Base-by-base conservation (phyloP, 129 eudicot species). In the Flaveria sonorensis region DNA sequence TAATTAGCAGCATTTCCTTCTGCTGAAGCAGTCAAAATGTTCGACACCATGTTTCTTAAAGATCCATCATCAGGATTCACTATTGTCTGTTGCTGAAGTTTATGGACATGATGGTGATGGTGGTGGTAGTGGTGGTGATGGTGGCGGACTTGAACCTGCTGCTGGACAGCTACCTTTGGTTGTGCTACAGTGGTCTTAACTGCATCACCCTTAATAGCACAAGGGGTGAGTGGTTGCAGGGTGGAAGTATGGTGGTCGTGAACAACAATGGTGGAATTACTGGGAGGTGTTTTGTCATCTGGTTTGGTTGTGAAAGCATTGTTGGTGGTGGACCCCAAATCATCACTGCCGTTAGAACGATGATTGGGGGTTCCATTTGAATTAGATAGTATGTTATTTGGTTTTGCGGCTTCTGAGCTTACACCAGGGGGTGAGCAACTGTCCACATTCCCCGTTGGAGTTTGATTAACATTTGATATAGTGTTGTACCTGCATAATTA, bases 301-400 rank as follows among this genome's bases (percentile, higher is more conserved):
- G 87, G 83, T 75, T 87, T 84, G 68, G 86, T 85, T 20, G 77
- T 40, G 68, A 84, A 82, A 43, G 82, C 85, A 36, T 84, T 82
- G 68, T 88, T 81, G 50, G 92, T 90, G 23, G 96, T 87, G 64
- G 96, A 87, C 45, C 92, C 96, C 92, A 87, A 84, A 63, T 90
- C 92, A 7, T 87, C 89, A 77, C 92, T 87, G 50, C 92, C 92
- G 42, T 84, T 85, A 47, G 88, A 87, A 59, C 67, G 79, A 55
- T 82, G 90, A 70, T 83, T 87, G 71, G 80, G 87, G 26, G 76
- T 78, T 48, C 81, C 84, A 16, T 78, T 80, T 59, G 90, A 83
- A 70, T 79, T 85, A 64, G 86, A 80, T 50, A 48, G 89, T 61
- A 78, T 57, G 77, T 86, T 75, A 62, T 81, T 85, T 0, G 61